phyloP scores from a whole-genome alignment of 768 basidiomycete genomes.

The Mycena galericulata region DNA sequence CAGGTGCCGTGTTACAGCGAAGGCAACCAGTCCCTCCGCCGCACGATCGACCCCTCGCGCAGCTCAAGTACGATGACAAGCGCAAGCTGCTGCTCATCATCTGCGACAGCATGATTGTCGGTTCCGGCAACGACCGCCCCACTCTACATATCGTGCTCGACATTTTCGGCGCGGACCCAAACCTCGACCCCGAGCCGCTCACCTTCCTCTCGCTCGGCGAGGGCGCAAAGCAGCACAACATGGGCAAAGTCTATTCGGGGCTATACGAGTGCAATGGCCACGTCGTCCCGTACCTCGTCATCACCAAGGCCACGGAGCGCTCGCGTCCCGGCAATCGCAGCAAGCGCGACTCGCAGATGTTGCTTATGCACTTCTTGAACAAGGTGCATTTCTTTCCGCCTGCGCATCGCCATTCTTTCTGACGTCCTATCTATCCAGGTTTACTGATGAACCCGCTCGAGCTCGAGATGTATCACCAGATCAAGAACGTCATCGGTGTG shows the following conservation, averaged over 20 bases:
- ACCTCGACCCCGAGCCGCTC: slow-evolving; percentile 92
- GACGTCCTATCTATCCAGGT: slow-evolving; percentile 96
- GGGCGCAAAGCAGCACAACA: slow-evolving; percentile 95
- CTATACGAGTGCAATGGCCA: slow-evolving; percentile 94
- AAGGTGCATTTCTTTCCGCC: slow-evolving; percentile 64
- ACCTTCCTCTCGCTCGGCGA: slow-evolving; percentile 95
- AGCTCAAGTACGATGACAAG: slow-evolving; percentile 98
- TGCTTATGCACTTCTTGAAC: slow-evolving; percentile 97
- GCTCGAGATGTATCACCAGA: slow-evolving; percentile 98
- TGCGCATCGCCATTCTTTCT: slow-evolving; percentile 18
- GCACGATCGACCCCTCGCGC: slow-evolving; percentile 95
- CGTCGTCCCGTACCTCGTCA: slow-evolving; percentile 94
- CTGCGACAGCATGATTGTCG: slow-evolving; percentile 98
- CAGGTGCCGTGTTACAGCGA: slow-evolving; percentile 99
- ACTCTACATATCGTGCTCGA: slow-evolving; percentile 97
- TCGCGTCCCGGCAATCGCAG: slow-evolving; percentile 96
- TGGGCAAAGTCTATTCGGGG: slow-evolving; percentile 98
- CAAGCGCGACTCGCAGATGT: slow-evolving; percentile 97
- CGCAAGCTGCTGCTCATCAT: slow-evolving; percentile 93
- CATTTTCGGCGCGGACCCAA: slow-evolving; percentile 95
- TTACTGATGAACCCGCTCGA: slow-evolving; percentile 97
- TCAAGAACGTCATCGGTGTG: slow-evolving; percentile 99
- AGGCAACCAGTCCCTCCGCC: slow-evolving; percentile 86
- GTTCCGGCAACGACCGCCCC: slow-evolving; percentile 95
- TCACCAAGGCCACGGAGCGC: slow-evolving; percentile 93